These are phyloP conservation scores for Cercospora zeina DNA, from an alignment of 2,329 filamentous ascomycete genomes.

Conservation along the genomic window DNA sequence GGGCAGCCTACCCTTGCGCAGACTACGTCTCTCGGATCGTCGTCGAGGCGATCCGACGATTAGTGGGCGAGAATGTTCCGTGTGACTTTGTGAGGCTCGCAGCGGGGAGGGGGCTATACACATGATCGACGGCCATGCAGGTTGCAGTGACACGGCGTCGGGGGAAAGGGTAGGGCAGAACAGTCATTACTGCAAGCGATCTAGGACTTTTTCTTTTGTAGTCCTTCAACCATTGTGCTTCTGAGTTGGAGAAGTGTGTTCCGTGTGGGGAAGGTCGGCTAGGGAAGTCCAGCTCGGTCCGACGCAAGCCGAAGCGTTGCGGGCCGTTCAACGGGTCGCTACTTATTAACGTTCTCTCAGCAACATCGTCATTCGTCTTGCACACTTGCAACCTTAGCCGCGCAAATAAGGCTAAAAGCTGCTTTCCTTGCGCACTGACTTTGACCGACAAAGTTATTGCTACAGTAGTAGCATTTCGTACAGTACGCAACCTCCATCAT, in stretches of 20 bases:
- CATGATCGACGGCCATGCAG: conserved; percentile 36
- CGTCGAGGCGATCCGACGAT: conserved; percentile 73
- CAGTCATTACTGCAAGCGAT: conserved; percentile 1
- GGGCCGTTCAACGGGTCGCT: too few relatives aligned
- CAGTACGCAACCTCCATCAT: neutral
- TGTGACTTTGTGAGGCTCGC: conserved; percentile 84
- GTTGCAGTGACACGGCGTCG: conserved; percentile 6
- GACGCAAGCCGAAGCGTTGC: neutral
- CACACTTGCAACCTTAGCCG: conserved; percentile 11
- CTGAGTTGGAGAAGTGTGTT: neutral
- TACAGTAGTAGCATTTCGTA: neutral
- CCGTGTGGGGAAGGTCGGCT: conserved; percentile 3
- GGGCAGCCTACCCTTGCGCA: conserved; percentile 74
- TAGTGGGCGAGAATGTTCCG: conserved; percentile 78
- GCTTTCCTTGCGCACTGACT: neutral
- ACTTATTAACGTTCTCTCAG: too few relatives aligned
- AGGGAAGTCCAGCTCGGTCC: neutral
- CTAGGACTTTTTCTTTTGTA: neutral
- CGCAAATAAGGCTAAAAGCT: conserved; percentile 12
- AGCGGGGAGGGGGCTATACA: conserved; percentile 56
- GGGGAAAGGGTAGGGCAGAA: conserved; percentile 1
- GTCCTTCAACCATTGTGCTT: neutral
- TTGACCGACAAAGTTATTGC: neutral
- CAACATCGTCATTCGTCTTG: neutral
- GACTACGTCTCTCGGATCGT: conserved; percentile 83